Conservation (phyloP, 2,329 filamentous ascomycete species). For the Chrysoporthe cubensis region DNA sequence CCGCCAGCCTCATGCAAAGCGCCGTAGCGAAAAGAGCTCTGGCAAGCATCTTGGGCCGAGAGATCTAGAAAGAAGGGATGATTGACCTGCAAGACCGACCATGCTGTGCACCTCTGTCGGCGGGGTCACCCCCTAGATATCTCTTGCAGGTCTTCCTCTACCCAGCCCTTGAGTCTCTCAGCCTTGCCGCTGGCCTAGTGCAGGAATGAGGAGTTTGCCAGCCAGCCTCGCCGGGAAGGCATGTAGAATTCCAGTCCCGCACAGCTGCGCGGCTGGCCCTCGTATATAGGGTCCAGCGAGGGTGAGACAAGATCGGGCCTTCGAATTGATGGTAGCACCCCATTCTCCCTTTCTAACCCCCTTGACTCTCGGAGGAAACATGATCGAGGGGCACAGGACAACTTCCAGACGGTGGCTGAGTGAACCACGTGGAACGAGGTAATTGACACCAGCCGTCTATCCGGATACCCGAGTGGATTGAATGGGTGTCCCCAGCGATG, state of each 20-base stretch:
- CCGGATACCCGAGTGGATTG: constrained; percentile 6
- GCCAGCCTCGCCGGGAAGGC: constrained; percentile 23
- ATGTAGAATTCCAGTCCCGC: constrained; percentile 16
- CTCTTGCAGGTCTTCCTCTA: constrained; percentile 3
- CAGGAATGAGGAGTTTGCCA: constrained; percentile 17
- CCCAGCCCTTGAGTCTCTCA: constrained; percentile 21
- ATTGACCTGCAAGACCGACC: not conserved
- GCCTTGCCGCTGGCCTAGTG: constrained; percentile 17
- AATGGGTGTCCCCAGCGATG: constrained; percentile 8
- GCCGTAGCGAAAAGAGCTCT: constrained; percentile 9
- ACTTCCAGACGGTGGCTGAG: not conserved
- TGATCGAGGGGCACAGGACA: constrained; percentile 4
- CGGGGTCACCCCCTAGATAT: constrained; percentile 14
- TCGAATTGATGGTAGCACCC: constrained; percentile 1
- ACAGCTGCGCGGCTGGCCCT: constrained; percentile 12
- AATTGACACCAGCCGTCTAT: constrained; percentile 18
- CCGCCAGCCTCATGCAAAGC: constrained; percentile 8
- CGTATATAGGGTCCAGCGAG: constrained; percentile 1
- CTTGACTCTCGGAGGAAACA: constrained; percentile 16
- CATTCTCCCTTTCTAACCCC: constrained; percentile 22
- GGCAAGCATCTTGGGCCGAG: constrained; percentile 13
- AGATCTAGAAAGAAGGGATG: constrained; percentile 6
- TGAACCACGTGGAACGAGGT: constrained; percentile 10
- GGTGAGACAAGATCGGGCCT: constrained; percentile 23
- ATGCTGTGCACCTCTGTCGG: constrained; percentile 3